Conservation (phyloP, 208 protist genomes). For the Lotmaria passim region DNA sequence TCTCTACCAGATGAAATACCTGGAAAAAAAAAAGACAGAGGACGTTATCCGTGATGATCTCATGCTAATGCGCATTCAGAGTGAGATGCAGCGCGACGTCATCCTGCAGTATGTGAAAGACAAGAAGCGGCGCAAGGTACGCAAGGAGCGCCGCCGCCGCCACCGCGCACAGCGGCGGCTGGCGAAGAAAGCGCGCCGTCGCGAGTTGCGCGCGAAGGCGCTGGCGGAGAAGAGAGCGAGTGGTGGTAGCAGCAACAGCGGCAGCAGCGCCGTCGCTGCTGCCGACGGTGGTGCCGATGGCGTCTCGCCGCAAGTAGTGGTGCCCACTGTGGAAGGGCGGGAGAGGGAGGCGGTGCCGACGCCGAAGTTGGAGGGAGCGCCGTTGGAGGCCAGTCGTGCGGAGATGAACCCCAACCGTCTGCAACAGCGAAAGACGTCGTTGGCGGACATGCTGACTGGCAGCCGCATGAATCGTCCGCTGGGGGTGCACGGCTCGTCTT, state of each 20-base stretch:
- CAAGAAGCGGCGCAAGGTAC: conserved; percentile 5
- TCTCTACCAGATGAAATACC: conserved; percentile 43
- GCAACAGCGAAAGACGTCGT: conserved; percentile 2
- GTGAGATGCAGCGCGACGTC: conserved; percentile 31
- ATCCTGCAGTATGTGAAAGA: conserved; percentile 23
- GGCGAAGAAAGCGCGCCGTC: conserved; percentile 6
- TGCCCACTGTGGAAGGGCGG: not conserved
- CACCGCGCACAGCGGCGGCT: conserved; percentile 10
- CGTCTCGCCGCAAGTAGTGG: conserved; percentile 1
- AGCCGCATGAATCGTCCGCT: not conserved
- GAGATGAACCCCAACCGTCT: not conserved
- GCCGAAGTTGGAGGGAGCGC: conserved; percentile 11
- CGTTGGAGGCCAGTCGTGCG: not conserved
- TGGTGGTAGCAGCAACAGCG: not conserved
- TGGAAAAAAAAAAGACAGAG: conserved; percentile 37
- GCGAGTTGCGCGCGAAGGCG: not conserved
- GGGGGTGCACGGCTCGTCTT: conserved; percentile 17
- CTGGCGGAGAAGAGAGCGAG: not conserved
- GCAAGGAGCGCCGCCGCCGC: conserved; percentile 12
- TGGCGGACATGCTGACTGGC: not conserved
- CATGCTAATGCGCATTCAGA: conserved; percentile 34
- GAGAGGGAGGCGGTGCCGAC: not conserved
- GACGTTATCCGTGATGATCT: conserved; percentile 48
- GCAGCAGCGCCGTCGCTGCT: not conserved
- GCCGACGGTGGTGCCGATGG: not conserved